phyloP scores from a whole-genome alignment of 2,329 filamentous ascomycete species.

The Pseudogymnoascus pannorum region DNA sequence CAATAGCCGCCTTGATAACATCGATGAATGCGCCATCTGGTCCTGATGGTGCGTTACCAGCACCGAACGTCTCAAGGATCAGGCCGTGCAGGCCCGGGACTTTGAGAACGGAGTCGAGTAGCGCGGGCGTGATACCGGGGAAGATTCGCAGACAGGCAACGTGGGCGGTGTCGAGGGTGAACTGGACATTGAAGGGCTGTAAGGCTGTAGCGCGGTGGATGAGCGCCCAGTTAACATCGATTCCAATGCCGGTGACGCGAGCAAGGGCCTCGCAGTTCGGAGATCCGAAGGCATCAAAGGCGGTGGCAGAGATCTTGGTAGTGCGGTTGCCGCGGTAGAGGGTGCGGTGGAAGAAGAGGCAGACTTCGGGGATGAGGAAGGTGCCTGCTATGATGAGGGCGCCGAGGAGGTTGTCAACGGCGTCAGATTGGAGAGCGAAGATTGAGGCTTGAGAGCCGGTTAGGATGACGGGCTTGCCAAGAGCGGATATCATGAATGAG shows the following conservation, averaged over 20 bases:
- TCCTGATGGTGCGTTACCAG: slow-evolving; percentile 62
- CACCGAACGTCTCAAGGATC: slow-evolving; percentile 65
- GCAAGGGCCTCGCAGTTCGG: slow-evolving; percentile 61
- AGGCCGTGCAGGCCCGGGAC: slow-evolving; percentile 57
- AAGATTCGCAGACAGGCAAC: slow-evolving; percentile 66
- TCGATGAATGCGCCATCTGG: slow-evolving; percentile 50
- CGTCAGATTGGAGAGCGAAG: slow-evolving; percentile 64
- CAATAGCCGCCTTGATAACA: slow-evolving; percentile 56
- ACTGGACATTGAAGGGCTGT: slow-evolving; percentile 53
- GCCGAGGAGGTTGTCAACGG: slow-evolving; percentile 63
- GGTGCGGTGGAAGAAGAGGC: slow-evolving; percentile 66
- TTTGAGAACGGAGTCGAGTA: slow-evolving; percentile 60
- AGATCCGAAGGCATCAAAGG: slow-evolving; percentile 61
- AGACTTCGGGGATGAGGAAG: slow-evolving; percentile 69
- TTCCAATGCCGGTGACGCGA: slow-evolving; percentile 51
- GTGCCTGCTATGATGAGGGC: slow-evolving; percentile 65
- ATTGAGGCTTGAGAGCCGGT: slow-evolving; percentile 61
- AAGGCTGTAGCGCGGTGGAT: slow-evolving; percentile 52
- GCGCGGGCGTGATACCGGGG: slow-evolving; percentile 63
- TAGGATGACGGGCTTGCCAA: slow-evolving; percentile 64
- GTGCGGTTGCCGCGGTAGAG: slow-evolving; percentile 62
- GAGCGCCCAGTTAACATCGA: slow-evolving; percentile 56
- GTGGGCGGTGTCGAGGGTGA: slow-evolving; percentile 54
- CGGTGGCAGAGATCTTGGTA: slow-evolving; percentile 61
- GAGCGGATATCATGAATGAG: slow-evolving; percentile 65